phyloP scores from a whole-genome alignment of 345 rosid species.

The Pugionium cornutum region DNA sequence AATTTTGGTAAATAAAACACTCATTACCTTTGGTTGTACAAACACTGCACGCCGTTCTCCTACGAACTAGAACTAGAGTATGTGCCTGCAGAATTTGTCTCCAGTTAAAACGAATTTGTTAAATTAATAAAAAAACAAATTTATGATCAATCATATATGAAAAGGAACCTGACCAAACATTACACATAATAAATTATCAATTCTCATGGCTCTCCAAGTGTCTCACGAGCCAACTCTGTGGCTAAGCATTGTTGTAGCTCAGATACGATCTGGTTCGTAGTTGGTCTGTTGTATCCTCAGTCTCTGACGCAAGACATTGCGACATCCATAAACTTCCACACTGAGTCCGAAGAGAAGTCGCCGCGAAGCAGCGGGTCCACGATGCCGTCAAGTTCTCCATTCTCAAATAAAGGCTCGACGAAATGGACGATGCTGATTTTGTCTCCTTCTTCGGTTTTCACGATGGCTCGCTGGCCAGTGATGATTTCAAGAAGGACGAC shows the following conservation, averaged over 20 bases:
- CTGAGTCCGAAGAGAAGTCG: slow-evolving; percentile 28
- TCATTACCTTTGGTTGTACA: too few species aligned
- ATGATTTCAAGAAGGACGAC: slow-evolving; percentile 51
- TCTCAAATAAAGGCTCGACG: slow-evolving; percentile 27
- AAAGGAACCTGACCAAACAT: too few species aligned
- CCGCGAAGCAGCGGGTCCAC: slow-evolving; percentile 34
- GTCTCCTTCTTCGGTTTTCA: slow-evolving; percentile 23
- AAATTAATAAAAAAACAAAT: too few species aligned
- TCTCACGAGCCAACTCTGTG: slow-evolving; percentile 30
- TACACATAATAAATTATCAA: too few species aligned
- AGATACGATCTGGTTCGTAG: slow-evolving; percentile 33
- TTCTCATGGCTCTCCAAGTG: background rate
- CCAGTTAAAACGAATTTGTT: too few species aligned
- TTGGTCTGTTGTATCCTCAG: slow-evolving; percentile 30
- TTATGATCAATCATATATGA: too few species aligned
- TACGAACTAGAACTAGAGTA: too few species aligned
- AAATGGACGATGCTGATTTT: slow-evolving; percentile 38
- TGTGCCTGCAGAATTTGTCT: too few species aligned
- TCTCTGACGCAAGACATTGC: slow-evolving; percentile 41
- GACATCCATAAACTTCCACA: slow-evolving; percentile 36
- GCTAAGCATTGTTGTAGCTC: slow-evolving; percentile 39
- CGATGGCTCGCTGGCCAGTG: slow-evolving; percentile 49
- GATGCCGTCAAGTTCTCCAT: slow-evolving; percentile 27
- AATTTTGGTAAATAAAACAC: too few species aligned
- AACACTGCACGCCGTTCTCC: too few species aligned